Conservation (phyloP, 306 rosid genomes). For the Citrullus colocynthis region DNA sequence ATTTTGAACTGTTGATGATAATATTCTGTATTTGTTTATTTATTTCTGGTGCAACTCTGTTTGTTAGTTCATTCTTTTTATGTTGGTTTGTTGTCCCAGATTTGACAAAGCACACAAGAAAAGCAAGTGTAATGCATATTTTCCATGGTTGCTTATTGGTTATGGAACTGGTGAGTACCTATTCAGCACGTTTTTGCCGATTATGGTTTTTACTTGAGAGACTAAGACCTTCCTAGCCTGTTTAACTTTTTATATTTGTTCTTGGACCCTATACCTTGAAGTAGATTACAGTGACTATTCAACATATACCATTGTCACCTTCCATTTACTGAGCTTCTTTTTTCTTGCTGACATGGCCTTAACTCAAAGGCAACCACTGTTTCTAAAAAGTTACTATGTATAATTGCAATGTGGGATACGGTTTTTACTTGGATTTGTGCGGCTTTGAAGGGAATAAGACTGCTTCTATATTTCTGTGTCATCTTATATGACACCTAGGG, state of each 20-base stretch:
- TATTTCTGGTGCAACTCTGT: not conserved
- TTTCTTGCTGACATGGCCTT: not conserved
- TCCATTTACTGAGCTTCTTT: not conserved
- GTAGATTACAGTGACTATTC: not conserved
- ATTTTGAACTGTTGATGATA: not conserved
- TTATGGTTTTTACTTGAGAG: not conserved
- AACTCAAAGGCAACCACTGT: not conserved
- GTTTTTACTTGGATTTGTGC: not conserved
- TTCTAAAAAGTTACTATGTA: not conserved
- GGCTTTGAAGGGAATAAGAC: not conserved
- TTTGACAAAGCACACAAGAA: conserved; percentile 70
- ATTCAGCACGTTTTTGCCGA: conserved; percentile 2
- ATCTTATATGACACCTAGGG: not conserved
- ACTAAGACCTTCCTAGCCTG: not conserved
- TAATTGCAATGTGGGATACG: not conserved
- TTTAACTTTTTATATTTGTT: not conserved
- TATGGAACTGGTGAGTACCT: conserved; percentile 69
- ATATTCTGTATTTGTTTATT: not conserved
- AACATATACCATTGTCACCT: not conserved
- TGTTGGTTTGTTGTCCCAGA: conserved; percentile 40
- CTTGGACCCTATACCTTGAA: not conserved
- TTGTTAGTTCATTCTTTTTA: not conserved
- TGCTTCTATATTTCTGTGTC: not conserved
- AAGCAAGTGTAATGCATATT: conserved; percentile 38
- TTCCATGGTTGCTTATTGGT: conserved; percentile 69